Conservation (phyloP, 2,329 filamentous ascomycete species). For the Aureobasidium sp. region DNA sequence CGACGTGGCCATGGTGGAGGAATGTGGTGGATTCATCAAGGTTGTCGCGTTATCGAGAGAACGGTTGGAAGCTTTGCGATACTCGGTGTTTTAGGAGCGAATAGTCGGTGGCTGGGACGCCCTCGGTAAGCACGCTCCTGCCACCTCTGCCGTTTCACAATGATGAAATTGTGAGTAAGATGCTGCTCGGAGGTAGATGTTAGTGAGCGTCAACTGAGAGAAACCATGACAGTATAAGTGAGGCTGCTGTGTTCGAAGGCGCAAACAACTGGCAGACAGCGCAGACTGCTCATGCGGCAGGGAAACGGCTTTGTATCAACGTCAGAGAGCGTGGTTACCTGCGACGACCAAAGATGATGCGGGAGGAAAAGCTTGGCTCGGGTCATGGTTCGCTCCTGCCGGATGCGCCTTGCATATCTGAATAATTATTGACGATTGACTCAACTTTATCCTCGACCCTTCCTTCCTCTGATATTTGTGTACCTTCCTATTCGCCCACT, state of each 20-base stretch:
- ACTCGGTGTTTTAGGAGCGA: slow-evolving; percentile 1
- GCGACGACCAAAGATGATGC: background rate
- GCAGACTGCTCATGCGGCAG: background rate
- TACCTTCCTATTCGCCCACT: background rate
- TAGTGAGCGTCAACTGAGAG: background rate
- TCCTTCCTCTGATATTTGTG: background rate
- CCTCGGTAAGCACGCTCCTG: background rate
- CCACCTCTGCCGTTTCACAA: slow-evolving; percentile 1
- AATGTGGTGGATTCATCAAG: slow-evolving; percentile 3
- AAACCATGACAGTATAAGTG: background rate
- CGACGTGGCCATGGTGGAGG: slow-evolving; percentile 6
- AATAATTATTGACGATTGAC: slow-evolving; percentile 6
- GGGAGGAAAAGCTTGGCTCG: slow-evolving; percentile 7
- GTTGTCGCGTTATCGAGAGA: slow-evolving; percentile 9
- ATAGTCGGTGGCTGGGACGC: background rate
- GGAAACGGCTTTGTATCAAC: background rate
- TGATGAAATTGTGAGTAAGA: background rate
- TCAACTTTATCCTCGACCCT: background rate
- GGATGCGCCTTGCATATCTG: slow-evolving; percentile 5
- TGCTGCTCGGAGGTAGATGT: background rate
- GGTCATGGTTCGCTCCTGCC: slow-evolving; percentile 6
- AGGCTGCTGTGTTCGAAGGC: background rate
- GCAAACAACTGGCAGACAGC: background rate
- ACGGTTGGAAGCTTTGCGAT: slow-evolving; percentile 10
- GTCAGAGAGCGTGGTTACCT: background rate